Conservation (phyloP, 257 asterid species). For the Petunia axillaris region DNA sequence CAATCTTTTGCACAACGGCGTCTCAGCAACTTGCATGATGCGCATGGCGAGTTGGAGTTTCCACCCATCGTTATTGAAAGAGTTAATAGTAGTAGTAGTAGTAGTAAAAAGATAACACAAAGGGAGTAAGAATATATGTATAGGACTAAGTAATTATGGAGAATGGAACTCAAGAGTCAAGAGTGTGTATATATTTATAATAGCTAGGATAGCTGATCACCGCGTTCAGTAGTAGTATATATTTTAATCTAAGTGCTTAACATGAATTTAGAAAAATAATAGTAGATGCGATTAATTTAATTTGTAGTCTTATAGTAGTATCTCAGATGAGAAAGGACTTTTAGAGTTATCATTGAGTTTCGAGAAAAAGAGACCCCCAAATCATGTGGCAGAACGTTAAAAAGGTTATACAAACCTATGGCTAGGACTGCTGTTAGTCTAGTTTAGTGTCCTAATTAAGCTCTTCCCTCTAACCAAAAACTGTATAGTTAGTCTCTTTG, state of each 20-base stretch:
- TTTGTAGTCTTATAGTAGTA: background rate
- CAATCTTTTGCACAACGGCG: constrained; percentile 73
- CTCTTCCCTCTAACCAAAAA: background rate
- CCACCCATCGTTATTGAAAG: background rate
- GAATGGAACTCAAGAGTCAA: background rate
- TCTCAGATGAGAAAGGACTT: background rate
- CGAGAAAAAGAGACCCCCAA: background rate
- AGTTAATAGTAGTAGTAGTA: background rate
- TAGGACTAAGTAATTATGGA: background rate
- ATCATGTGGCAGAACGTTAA: background rate
- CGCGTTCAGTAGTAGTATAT: background rate
- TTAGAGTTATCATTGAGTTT: background rate
- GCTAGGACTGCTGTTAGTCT: background rate
- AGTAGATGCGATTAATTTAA: background rate
- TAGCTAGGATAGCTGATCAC: background rate
- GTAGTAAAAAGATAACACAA: background rate
- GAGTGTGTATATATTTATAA: background rate
- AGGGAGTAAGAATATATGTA: background rate
- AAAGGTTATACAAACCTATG: background rate
- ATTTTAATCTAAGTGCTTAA: background rate
- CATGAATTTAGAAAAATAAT: background rate
- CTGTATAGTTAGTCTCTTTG: background rate
- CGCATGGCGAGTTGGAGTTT: constrained; percentile 52
- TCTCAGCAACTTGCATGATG: constrained; percentile 69
- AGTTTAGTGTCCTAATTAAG: background rate